A percentile compares a stretch with the other conserved stretches of the same genome.
Evolutionary conservation across 2,329 filamentous ascomycete genomes (phyloP).

Genomic region (Penicillium freii): DNA sequence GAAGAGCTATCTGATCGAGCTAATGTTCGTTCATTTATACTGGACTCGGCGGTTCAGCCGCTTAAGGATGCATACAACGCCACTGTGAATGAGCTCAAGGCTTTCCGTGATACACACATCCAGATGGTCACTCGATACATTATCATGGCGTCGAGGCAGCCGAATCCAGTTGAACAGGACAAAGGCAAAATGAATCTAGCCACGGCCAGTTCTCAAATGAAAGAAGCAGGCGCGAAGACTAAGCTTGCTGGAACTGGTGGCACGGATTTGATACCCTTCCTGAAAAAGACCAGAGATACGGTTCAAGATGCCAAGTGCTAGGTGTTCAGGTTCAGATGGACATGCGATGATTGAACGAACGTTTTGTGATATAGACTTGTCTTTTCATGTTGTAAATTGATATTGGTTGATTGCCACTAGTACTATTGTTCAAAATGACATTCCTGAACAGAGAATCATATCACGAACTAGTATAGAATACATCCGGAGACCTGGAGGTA

Average conservation of each 20-base stretch:
- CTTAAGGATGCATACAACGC: slow-evolving; percentile 45
- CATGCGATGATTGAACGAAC: slow-evolving; percentile 1
- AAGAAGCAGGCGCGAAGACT: slow-evolving; percentile 29
- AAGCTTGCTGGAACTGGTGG: slow-evolving; percentile 53
- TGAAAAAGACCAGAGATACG: slow-evolving; percentile 53
- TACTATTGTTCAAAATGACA: neutral
- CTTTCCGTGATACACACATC: slow-evolving; percentile 53
- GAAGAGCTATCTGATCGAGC: slow-evolving; percentile 45
- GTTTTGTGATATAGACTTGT: neutral
- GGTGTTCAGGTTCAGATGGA: slow-evolving; percentile 14
- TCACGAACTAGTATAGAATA: neutral
- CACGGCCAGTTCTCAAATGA: slow-evolving; percentile 44
- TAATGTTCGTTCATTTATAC: slow-evolving; percentile 48
- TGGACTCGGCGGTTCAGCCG: slow-evolving; percentile 35
- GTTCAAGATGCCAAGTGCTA: slow-evolving; percentile 44
- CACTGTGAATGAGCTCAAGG: slow-evolving; percentile 46
- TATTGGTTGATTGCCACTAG: neutral
- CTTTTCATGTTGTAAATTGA: neutral
- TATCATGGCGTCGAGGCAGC: slow-evolving; percentile 42
- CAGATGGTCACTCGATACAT: slow-evolving; percentile 55
- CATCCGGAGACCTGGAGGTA: neutral
- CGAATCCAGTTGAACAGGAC: slow-evolving; percentile 10
- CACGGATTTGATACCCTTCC: slow-evolving; percentile 53
- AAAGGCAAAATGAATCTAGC: slow-evolving; percentile 42
- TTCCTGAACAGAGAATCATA: neutral